These are phyloP conservation scores for Eucalyptus shirleyi DNA, from an alignment of 345 rosid species.

Conservation along the genomic window DNA sequence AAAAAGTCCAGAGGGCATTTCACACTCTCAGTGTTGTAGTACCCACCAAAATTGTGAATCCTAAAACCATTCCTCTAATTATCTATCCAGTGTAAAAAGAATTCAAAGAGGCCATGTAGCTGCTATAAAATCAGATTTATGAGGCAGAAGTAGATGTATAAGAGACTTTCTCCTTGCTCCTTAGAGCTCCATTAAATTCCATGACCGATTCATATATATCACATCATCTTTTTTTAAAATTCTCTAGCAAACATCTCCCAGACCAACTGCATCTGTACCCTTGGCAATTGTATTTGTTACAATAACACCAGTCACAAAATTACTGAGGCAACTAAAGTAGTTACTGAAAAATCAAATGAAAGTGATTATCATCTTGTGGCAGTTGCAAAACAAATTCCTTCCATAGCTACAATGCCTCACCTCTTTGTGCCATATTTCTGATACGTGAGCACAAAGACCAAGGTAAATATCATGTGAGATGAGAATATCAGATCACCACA, in stretches of 20 bases:
- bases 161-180: background rate
- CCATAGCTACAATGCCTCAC: slow-evolving; percentile 16
- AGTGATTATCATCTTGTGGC: background rate
- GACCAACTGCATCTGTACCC: background rate
- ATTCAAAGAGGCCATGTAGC: background rate
- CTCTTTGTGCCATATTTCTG: slow-evolving; percentile 93
- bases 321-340: background rate
- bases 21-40: background rate
- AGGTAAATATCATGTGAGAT: slow-evolving; percentile 95
- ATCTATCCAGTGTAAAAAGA: background rate
- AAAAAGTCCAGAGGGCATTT: background rate
- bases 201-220: background rate
- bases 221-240: background rate
- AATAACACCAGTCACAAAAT: background rate
- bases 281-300: background rate
- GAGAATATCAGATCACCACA: slow-evolving; percentile 99
- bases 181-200: background rate
- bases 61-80: background rate
- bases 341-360: background rate
- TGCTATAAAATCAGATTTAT: background rate
- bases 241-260: background rate
- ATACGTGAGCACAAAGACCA: slow-evolving; percentile 84
- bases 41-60: background rate
- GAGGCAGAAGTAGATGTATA: background rate
- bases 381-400: background rate